Evolutionary conservation across 345 rosid genomes (phyloP).

Genomic region (Eucalyptus marginata): DNA sequence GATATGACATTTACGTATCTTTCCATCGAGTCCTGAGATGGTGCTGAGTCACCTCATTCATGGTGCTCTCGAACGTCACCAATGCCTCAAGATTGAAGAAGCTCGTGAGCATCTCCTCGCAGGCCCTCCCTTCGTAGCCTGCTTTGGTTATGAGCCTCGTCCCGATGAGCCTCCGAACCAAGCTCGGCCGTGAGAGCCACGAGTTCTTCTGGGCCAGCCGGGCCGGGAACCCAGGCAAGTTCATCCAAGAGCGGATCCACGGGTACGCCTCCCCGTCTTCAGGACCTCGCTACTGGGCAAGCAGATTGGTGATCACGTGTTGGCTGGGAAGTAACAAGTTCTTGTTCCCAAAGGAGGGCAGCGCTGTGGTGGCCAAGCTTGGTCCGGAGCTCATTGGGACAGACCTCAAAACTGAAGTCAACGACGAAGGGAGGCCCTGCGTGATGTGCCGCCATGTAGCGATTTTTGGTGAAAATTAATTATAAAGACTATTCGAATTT

Average conservation of each 20-base stretch:
- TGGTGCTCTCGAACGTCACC: neutral
- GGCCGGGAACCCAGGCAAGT: neutral
- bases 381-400: neutral
- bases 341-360: neutral
- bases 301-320: neutral
- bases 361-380: neutral
- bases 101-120: neutral
- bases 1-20: neutral
- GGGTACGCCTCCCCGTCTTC: neutral
- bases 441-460: fast-evolving
- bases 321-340: neutral
- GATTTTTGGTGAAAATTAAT: fast-evolving
- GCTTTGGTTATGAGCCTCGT: neutral
- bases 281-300: neutral
- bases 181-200: neutral
- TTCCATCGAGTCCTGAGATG: neutral
- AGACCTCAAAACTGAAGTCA: neutral
- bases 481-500: too few species aligned
- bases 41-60: neutral
- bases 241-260: neutral
- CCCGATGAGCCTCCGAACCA: neutral
- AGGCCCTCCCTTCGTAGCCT: neutral
- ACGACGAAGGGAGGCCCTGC: neutral
- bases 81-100: neutral
- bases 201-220: neutral